Base-by-base conservation (phyloP, 306 rosid species). In the Cucumis melo region DNA sequence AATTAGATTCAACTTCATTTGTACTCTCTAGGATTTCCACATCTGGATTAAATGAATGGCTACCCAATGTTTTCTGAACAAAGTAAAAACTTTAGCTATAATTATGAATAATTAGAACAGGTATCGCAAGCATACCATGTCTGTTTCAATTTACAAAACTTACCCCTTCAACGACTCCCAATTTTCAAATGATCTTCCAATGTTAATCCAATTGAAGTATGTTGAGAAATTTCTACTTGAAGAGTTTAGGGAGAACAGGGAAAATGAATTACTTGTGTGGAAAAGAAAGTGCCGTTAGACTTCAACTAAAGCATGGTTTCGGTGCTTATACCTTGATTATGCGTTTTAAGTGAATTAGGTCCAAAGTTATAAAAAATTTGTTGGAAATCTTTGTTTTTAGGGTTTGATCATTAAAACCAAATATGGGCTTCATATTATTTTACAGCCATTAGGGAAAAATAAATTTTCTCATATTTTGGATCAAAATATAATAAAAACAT, bases 1-100 rank as follows among this genome's bases (percentile, higher is more conserved):
- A 83, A 81, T 77, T 79, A 80, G 90, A 81, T 76, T 78, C 86
- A 80, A 80, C 77, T 80, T 78, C 87, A 11, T 82, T 78, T 62
- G 59, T 78, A 78, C 84, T 66, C 78, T 79, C 91, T 57, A 74
- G 21, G 51, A 80, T 76, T 86, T 75, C 90, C 77, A 60, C 53
- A 24, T 68, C 85, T 75, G 79, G 61, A 82, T 59, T 78, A 83
- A 78, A 73, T 53, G 73, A 32, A 75, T 15, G 6, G 68, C 67
- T 51, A 29, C 48, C 55, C 54, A 39, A 21, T 15, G 38, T 78
- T 59, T 74, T 62, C 77, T 73, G 77, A 21, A 73, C 57, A 73
- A 53, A 48, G 42, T 71, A 50, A 73, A n/a, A 50, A 23, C 59
- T 24, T 29, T 17, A 73, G 39, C 23, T 29, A 51, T 21, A 73